These are phyloP conservation scores for Leucosporidium scottii DNA, from an alignment of 768 basidiomycete species.

Conservation along the genomic window DNA sequence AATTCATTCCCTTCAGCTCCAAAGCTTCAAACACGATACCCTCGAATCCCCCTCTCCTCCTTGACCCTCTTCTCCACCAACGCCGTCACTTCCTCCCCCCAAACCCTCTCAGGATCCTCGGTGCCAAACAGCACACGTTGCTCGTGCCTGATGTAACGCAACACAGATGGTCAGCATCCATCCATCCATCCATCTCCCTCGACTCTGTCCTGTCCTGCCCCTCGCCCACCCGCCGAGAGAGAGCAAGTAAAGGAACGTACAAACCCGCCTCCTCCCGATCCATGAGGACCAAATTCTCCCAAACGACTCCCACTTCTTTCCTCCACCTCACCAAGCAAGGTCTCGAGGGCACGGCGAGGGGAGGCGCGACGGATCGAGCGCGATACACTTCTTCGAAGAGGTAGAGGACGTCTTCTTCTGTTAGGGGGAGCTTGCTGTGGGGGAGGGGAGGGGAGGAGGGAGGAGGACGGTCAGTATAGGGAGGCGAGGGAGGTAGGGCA, in stretches of 20 bases:
- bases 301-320: constrained; percentile 53
- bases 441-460: not conserved
- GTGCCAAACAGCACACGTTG: constrained; percentile 41
- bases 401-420: constrained; percentile 72
- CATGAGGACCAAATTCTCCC: constrained; percentile 82
- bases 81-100: constrained; percentile 59
- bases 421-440: constrained; percentile 63
- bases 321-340: constrained; percentile 82
- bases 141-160: constrained; percentile 32
- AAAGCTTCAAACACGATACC: constrained; percentile 17
- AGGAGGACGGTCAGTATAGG: not conserved
- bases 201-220: not conserved
- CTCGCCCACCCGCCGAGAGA: not conserved
- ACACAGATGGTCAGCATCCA: not conserved
- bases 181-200: no score
- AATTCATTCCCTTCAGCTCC: not conserved
- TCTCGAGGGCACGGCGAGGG: constrained; percentile 59
- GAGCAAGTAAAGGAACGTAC: not conserved
- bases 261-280: constrained; percentile 56
- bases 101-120: constrained; percentile 53
- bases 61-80: constrained; percentile 55
- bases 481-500: no score
- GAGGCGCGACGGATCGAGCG: constrained; percentile 65
- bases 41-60: constrained; percentile 51
- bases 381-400: constrained; percentile 82